phyloP scores from a whole-genome alignment of 176 grass and related monocot species.

The Oryza longistaminata region DNA sequence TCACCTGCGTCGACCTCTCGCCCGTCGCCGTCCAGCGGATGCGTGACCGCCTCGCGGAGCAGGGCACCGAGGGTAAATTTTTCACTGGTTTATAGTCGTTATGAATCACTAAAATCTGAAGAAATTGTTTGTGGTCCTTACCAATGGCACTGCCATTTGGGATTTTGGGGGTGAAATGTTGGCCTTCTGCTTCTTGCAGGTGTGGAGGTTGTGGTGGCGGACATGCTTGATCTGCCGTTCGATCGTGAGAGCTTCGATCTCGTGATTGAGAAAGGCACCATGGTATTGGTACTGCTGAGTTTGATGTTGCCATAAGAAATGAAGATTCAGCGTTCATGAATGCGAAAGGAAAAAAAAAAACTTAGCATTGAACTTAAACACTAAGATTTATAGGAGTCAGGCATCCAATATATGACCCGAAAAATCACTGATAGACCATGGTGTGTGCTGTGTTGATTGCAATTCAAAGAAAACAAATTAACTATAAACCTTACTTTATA shows the following conservation, averaged over 20 bases:
- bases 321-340: neutral
- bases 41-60: constrained; percentile 53
- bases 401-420: neutral
- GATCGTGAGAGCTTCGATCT: constrained; percentile 63
- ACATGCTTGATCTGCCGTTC: constrained; percentile 91
- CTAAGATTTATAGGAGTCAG: neutral
- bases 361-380: neutral
- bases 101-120: neutral
- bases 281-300: constrained; percentile 43
- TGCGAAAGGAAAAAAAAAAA: neutral
- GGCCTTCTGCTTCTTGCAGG: constrained; percentile 22
- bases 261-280: constrained; percentile 80
- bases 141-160: neutral
- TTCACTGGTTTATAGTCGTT: neutral
- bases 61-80: constrained; percentile 51
- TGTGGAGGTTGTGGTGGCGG: constrained; percentile 67
- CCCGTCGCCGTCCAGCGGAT: constrained; percentile 70
- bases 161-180: neutral
- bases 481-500: neutral
- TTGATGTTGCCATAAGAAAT: neutral
- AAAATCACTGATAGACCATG: neutral
- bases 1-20: constrained; percentile 87
- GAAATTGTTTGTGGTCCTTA: neutral
- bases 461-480: neutral
- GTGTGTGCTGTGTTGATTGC: neutral